These are phyloP conservation scores for Yamadazyma akitaensis DNA, from an alignment of 805 yeast species.

Conservation along the genomic window DNA sequence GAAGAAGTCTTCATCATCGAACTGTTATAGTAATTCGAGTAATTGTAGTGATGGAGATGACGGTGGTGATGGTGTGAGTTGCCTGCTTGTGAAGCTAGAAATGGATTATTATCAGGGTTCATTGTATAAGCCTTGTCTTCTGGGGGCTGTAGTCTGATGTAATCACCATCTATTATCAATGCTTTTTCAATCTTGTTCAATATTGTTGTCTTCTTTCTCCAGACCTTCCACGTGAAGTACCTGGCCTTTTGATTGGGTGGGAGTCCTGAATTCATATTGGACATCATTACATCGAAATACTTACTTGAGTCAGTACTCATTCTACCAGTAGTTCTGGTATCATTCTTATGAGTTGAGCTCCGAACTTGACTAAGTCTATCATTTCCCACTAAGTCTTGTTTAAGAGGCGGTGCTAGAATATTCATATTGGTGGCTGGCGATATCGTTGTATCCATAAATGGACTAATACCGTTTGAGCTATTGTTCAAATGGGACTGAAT, in stretches of 20 bases:
- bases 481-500: conserved; percentile 5
- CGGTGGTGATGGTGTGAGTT: conserved; percentile 25
- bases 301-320: conserved; percentile 15
- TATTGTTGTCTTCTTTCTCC: conserved; percentile 85
- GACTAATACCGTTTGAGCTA: conserved; percentile 2
- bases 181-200: conserved; percentile 77
- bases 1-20: conserved; percentile 80
- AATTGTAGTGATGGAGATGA: conserved; percentile 37
- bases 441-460: conserved; percentile 10
- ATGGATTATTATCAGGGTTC: conserved; percentile 31
- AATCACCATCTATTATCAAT: conserved; percentile 90
- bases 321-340: conserved; percentile 2
- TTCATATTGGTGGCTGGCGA: conserved; percentile 8
- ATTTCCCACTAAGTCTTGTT: not conserved
- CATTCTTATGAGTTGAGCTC: not conserved
- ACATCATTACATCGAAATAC: conserved; percentile 30
- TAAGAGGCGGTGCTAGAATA: conserved; percentile 10
- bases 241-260: conserved; percentile 47
- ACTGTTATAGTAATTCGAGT: conserved; percentile 49
- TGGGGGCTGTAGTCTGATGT: conserved; percentile 82
- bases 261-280: conserved; percentile 25
- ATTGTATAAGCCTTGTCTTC: conserved; percentile 56
- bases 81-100: conserved; percentile 18
- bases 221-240: conserved; percentile 81
- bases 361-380: not conserved